Evolutionary conservation across 176 grass and related monocot genomes (phyloP), one percentile per base, ranked within the genome.

Genomic region (Zea luxurians): DNA sequence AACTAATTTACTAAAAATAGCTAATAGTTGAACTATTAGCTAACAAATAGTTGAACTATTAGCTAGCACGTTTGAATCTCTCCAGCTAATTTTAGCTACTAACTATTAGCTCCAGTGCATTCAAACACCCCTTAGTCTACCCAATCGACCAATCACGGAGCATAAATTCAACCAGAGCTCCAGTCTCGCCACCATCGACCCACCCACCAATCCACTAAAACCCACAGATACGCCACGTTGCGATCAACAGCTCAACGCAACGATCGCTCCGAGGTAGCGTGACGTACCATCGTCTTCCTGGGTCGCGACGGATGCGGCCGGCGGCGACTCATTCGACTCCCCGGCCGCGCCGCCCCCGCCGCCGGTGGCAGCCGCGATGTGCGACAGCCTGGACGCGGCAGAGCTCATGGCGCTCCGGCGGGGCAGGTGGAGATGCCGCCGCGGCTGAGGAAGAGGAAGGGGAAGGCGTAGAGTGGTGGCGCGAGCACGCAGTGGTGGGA

Each of bases 241-340:
- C 60, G 21, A 34, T 35, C 7, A 80, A 66, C 64, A 10, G 64
- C 50, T 4, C 11, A 48, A 65, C 61, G 48, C 45, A 53, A 52
- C 54, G 16, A 86, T 64, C 15, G 55, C 58, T 46, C 75, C 37
- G 36, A 59, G 65, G 43, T 54, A 42, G 54, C 20, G 55, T 6
- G 72, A 79, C 76, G 42, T 18, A 99, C 92, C 92, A 85, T 93
- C 96, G 74, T 89, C 89, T 59, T 93, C 86, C 70, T 79, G 81
- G 71, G 35, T 43, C 37, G 77, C 43, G 7, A 86, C 59, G 18
- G 83, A 71, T 9, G 80, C 53, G 5, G 83, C 48, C 2, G 54
- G 49, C 74, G 81, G 21, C 34, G 62, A 41, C 34, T 80, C 87
- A 54, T 9, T 90, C 45, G 85, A 84, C 60, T 93, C 90, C 69